Conservation (phyloP, 805 yeast genomes). For the Diddensiella caesifluorescens region DNA sequence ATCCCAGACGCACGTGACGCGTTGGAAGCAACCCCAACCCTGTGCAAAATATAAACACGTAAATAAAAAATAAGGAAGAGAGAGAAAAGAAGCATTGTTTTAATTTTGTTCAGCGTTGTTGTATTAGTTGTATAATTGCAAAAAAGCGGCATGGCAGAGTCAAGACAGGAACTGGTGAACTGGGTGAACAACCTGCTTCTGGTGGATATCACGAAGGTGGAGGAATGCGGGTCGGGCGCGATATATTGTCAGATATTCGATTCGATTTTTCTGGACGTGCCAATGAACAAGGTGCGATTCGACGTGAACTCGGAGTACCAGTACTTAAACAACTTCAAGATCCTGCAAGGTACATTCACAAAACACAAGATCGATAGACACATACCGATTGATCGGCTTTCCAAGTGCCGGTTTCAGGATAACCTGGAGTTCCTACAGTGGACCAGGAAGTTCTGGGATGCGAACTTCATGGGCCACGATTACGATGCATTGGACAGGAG, state of each 20-base stretch:
- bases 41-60: too few relatives aligned
- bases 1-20: too few relatives aligned
- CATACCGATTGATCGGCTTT: constrained; percentile 73
- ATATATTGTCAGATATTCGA: constrained; percentile 91
- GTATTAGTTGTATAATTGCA: too few relatives aligned
- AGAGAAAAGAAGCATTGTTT: too few relatives aligned
- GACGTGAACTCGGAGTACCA: constrained; percentile 71
- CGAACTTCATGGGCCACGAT: constrained; percentile 57
- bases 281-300: constrained; percentile 72
- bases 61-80: too few relatives aligned
- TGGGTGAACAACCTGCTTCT: constrained; percentile 78
- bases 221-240: constrained; percentile 94
- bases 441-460: constrained; percentile 80
- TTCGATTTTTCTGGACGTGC: constrained; percentile 74
- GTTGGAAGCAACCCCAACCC: too few relatives aligned
- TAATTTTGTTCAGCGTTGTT: too few relatives aligned
- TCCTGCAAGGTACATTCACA: constrained; percentile 75
- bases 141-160: constrained; percentile 52
- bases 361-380: constrained; percentile 64
- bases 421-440: constrained; percentile 92
- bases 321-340: constrained; percentile 71
- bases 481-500: constrained; percentile 69
- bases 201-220: constrained; percentile 68
- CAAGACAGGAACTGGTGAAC: constrained; percentile 72
- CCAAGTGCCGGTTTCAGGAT: constrained; percentile 88